Conservation (phyloP, 768 basidiomycete species). For the Tylopilus sp. region DNA sequence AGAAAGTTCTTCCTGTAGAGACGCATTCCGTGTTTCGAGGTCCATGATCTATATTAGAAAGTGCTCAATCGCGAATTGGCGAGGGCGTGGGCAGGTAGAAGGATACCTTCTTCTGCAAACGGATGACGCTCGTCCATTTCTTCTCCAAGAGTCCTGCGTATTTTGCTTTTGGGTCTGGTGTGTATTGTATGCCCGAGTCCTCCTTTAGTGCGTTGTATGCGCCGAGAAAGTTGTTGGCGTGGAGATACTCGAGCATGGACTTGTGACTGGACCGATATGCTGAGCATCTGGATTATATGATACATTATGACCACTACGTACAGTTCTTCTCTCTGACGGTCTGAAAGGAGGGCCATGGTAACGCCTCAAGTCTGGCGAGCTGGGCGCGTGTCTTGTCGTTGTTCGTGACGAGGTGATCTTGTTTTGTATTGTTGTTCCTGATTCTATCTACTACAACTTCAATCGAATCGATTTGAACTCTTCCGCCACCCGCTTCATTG, state of each 20-base stretch:
- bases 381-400: constrained; percentile 13
- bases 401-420: constrained; percentile 17
- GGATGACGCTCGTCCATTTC: constrained; percentile 97
- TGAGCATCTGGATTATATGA: constrained; percentile 6
- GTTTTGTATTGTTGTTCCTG: constrained; percentile 32
- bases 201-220: constrained; percentile 59
- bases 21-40: constrained; percentile 78
- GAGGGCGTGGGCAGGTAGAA: constrained; percentile 9
- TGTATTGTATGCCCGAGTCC: constrained; percentile 57
- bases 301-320: constrained; percentile 27
- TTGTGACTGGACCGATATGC: constrained; percentile 54
- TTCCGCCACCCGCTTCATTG: constrained; percentile 16
- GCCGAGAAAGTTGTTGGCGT: constrained; percentile 58
- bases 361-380: constrained; percentile 4
- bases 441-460: background rate
- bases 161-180: constrained; percentile 83
- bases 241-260: constrained; percentile 77
- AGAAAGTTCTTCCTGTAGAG: constrained; percentile 69
- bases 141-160: constrained; percentile 88
- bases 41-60: constrained; percentile 77
- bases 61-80: constrained; percentile 2
- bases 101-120: constrained; percentile 88
- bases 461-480: constrained; percentile 18
- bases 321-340: constrained; percentile 47
- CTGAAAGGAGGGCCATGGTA: constrained; percentile 42